Evolutionary conservation across 1,284 basidiomycete species (phyloP).

Genomic region (Mrakiaceae sp.): DNA sequence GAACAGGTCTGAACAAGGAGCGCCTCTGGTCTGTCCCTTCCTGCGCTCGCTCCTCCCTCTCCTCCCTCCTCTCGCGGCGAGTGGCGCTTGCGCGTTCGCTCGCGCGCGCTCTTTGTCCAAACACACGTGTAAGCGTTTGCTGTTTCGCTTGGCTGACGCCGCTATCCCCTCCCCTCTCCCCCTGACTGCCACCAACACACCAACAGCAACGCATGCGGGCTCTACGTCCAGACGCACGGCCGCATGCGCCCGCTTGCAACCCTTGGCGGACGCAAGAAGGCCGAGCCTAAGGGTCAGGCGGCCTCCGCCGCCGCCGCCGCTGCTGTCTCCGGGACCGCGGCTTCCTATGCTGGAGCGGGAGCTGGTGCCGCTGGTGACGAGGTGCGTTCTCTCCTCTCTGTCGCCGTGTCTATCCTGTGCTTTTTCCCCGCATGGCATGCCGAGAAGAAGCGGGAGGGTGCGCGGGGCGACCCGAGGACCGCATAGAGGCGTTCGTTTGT

Average conservation of each 20-base stretch:
- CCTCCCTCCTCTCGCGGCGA: background rate
- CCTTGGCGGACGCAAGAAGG: constrained; percentile 13
- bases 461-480: too few species aligned
- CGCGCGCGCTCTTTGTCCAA: background rate
- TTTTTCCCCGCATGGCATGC: too few species aligned
- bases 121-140: background rate
- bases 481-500: too few species aligned
- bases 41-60: background rate
- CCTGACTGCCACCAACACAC: background rate
- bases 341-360: background rate
- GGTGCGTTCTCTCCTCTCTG: background rate
- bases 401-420: background rate
- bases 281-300: background rate
- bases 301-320: too few species aligned
- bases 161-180: background rate
- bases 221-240: constrained; percentile 16
- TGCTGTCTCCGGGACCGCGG: too few species aligned
- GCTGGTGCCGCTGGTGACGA: background rate
- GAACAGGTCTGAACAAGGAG: constrained; percentile 16
- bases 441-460: too few species aligned
- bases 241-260: constrained; percentile 14
- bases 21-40: constrained; percentile 6
- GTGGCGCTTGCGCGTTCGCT: background rate
- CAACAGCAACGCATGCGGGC: constrained; percentile 13
- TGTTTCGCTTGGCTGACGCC: background rate